Conservation (phyloP, 306 rosid genomes). For the Gastrolobium villosum region DNA sequence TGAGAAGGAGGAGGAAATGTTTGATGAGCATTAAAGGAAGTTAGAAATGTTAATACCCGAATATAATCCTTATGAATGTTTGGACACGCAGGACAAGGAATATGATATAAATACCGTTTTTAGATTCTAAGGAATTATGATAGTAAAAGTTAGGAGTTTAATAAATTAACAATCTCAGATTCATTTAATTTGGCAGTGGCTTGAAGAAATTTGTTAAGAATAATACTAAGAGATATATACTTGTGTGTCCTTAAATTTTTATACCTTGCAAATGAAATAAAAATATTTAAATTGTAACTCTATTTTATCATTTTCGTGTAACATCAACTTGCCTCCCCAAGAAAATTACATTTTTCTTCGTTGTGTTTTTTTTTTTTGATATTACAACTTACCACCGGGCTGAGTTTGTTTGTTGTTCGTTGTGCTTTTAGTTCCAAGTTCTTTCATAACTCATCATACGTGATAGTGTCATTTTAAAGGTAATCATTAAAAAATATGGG, state of each 20-base stretch:
- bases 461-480: background rate
- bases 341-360: background rate
- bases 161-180: too few species aligned
- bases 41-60: background rate
- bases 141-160: too few species aligned
- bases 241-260: too few species aligned
- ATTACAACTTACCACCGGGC: too few species aligned
- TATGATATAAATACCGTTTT: too few species aligned
- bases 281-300: background rate
- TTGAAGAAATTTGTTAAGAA: too few species aligned
- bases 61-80: background rate
- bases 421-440: background rate
- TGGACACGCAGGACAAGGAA: background rate
- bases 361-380: too few species aligned
- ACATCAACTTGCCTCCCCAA: slow-evolving; percentile 1
- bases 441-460: background rate
- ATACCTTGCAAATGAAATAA: too few species aligned
- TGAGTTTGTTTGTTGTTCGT: too few species aligned
- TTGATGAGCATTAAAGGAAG: background rate
- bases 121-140: too few species aligned
- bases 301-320: background rate
- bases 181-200: too few species aligned
- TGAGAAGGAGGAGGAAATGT: background rate
- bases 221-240: too few species aligned
- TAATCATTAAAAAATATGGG: background rate